Evolutionary conservation across 2,329 filamentous ascomycete genomes (phyloP), one percentile per base, ranked within the genome.

Genomic region (Cladorrhinum sp.): DNA sequence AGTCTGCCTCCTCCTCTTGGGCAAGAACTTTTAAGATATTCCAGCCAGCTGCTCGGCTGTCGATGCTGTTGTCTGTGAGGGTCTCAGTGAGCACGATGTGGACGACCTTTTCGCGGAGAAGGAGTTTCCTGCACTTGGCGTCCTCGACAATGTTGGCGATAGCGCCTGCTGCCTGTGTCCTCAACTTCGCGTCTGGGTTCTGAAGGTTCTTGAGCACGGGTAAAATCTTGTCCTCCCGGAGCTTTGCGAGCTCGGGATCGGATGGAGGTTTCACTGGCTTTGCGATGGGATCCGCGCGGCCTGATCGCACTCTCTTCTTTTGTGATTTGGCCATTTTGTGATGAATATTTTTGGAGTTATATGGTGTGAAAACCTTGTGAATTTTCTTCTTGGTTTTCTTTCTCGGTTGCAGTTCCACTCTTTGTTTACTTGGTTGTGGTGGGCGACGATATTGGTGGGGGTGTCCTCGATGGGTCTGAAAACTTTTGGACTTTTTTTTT

Each of bases 21-120:
- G 82, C 83, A 57, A 90, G 76, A 48, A 84, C 80, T 65, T 82
- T 80, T 57, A 90, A 75, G 65, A 89, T 86, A 12, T 83, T 82
- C 87, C 87, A 90, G n/a, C 85, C 87, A 20, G 86, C 84, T 49
- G 85, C 83, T 53, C 84, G 80, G 67, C 84, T 85, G 73, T 89
- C 86, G 57, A 87, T 76, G 60, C 79, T 84, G 39, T 80, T 75
- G 69, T 90, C 86, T 23, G 84, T 86, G 59, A 89, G 74, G 28
- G 85, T 87, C 75, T 88, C 83, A 30, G 80, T 85, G 62, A 89
- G 79, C 49, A 90, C 72, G 57, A 83, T 82, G 66, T 81, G 81
- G 49, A 89, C 85, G 65, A 90, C 78, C 72, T 88, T 84, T 73
- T 90, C 87, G 21, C 86, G 78, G 62, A 89, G 75, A 21, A 90